These are phyloP conservation scores for Fusarium mexicanum DNA, from an alignment of 2,329 filamentous ascomycete genomes.

Conservation along the genomic window DNA sequence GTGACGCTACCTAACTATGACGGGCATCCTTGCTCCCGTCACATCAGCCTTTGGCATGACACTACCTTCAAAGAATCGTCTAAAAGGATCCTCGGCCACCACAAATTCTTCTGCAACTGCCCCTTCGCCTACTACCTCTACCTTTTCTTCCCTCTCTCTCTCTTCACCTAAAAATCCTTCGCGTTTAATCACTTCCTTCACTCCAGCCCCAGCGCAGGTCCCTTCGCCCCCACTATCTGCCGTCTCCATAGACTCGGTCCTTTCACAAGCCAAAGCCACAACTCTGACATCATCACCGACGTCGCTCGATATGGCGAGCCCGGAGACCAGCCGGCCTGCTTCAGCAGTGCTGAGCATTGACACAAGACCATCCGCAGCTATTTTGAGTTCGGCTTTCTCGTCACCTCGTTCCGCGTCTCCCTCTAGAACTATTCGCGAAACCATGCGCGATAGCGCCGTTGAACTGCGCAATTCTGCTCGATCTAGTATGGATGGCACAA, in stretches of 20 bases:
- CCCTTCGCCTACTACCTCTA: constrained; percentile 26
- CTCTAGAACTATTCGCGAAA: constrained; percentile 16
- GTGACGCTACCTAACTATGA: constrained; percentile 38
- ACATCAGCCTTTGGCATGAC: constrained; percentile 50
- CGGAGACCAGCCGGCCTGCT: constrained; percentile 18
- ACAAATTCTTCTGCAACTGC: constrained; percentile 15
- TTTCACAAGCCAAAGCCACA: constrained; percentile 25
- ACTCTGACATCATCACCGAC: constrained; percentile 32
- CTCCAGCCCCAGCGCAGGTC: background rate
- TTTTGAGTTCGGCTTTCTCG: constrained; percentile 14
- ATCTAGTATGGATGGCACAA: constrained; percentile 44
- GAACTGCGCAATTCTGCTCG: constrained; percentile 45
- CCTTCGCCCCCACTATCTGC: constrained; percentile 18
- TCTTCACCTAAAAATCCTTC: constrained; percentile 16
- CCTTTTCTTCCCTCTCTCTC: constrained; percentile 19
- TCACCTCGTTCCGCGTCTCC: constrained; percentile 20
- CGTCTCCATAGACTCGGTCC: constrained; percentile 33
- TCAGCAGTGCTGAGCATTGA: constrained; percentile 11
- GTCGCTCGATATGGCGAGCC: constrained; percentile 23
- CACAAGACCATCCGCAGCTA: constrained; percentile 18
- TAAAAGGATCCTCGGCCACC: constrained; percentile 33
- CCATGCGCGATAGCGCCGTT: constrained; percentile 48
- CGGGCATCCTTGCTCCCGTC: constrained; percentile 46
- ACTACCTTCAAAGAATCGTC: constrained; percentile 41
- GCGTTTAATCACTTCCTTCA: constrained; percentile 9